Evolutionary conservation across 768 basidiomycete species (phyloP).

Genomic region (Austroboletus festivus): DNA sequence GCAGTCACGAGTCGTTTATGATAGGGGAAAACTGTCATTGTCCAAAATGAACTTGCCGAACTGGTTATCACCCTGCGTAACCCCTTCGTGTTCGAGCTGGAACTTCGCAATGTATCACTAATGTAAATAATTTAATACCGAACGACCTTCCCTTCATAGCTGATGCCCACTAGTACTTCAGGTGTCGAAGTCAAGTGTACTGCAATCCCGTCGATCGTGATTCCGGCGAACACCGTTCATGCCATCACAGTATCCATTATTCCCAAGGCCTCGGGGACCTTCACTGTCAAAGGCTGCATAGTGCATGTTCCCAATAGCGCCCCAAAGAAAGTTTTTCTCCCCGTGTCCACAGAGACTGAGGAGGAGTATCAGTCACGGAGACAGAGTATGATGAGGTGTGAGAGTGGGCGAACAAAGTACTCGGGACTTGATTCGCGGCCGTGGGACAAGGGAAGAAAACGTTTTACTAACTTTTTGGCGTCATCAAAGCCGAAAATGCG

Average conservation of each 20-base stretch:
- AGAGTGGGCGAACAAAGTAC: constrained; percentile 69
- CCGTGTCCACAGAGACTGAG: constrained; percentile 68
- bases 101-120: constrained; percentile 74
- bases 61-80: constrained; percentile 84
- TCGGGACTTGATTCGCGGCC: constrained; percentile 68
- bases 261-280: constrained; percentile 59
- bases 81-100: constrained; percentile 89
- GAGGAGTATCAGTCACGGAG: constrained; percentile 56
- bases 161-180: constrained; percentile 58
- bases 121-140: constrained; percentile 48
- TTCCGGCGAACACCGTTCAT: constrained; percentile 76
- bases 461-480: constrained; percentile 29
- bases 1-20: neutral
- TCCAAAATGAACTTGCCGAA: constrained; percentile 81
- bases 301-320: constrained; percentile 74
- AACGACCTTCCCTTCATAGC: neutral
- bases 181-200: constrained; percentile 73
- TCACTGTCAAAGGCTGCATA: constrained; percentile 74
- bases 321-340: constrained; percentile 70
- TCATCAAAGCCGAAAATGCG: constrained; percentile 31
- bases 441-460: constrained; percentile 52
- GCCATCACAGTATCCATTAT: constrained; percentile 67
- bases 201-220: constrained; percentile 50
- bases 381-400: constrained; percentile 60
- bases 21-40: constrained; percentile 62